Percentiles rank a stretch among this genome's conserved stretches.
phyloP scores from a whole-genome alignment of 495 filamentous ascomycete genomes.

The Penicillium manginii region DNA sequence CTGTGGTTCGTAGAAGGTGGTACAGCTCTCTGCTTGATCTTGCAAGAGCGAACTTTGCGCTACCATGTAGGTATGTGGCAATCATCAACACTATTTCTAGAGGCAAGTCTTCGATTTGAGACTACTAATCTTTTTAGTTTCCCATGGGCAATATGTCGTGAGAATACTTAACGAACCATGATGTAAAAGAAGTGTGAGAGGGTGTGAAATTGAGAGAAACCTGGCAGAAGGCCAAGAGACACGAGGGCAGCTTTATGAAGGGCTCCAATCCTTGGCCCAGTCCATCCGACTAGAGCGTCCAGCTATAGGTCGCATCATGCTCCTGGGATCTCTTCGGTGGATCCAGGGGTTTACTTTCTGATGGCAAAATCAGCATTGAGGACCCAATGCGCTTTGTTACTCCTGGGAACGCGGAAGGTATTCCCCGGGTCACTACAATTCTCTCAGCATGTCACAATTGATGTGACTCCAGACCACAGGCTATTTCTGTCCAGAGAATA shows the following conservation, averaged over 20 bases:
- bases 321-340: too few relatives aligned
- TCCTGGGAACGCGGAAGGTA: neutral
- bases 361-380: neutral
- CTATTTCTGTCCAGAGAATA: neutral
- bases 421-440: neutral
- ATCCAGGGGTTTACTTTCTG: neutral
- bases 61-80: neutral
- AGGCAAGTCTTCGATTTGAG: neutral
- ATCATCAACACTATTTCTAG: neutral
- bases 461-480: neutral
- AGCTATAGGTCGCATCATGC: too few relatives aligned
- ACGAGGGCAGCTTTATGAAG: too few relatives aligned
- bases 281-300: too few relatives aligned
- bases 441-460: neutral
- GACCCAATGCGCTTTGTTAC: neutral
- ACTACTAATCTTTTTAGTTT: neutral
- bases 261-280: too few relatives aligned
- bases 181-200: neutral
- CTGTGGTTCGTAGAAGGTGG: neutral
- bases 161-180: neutral
- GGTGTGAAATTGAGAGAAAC: too few relatives aligned
- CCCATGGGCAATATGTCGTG: neutral
- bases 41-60: neutral
- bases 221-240: too few relatives aligned
- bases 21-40: neutral